A percentile compares a stretch with the other conserved stretches of the same genome.
These are phyloP conservation scores for Corymbia calophylla DNA, from an alignment of 441 rosid genomes.

Conservation along the genomic window DNA sequence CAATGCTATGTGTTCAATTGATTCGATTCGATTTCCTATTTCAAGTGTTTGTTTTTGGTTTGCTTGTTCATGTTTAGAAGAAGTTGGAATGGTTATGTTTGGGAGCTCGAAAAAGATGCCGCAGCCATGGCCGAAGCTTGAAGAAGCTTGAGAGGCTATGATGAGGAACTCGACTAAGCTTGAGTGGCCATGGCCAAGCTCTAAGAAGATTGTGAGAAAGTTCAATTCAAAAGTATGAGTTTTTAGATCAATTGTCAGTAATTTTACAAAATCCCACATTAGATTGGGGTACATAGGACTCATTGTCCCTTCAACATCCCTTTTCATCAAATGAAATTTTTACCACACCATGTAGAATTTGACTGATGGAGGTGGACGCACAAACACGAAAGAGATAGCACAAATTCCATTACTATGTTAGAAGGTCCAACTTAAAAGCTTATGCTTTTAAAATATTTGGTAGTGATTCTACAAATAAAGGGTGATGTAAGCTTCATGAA, in stretches of 20 bases:
- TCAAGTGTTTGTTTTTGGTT: neutral
- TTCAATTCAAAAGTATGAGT: too few species aligned
- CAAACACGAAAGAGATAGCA: accelerated
- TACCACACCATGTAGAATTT: neutral
- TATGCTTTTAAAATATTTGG: neutral
- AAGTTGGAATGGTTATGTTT: neutral
- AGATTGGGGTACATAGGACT: neutral
- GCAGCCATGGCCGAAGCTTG: neutral
- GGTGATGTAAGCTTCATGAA: too few species aligned
- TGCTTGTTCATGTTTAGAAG: neutral
- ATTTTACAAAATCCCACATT: neutral
- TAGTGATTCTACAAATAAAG: neutral
- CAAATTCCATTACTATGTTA: neutral
- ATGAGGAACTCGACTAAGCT: neutral
- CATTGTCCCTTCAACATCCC: too few species aligned
- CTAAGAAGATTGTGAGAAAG: neutral
- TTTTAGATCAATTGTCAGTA: too few species aligned
- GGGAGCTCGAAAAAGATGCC: neutral
- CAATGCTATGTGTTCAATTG: neutral
- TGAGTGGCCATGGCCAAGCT: neutral
- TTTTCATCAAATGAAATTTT: too few species aligned
- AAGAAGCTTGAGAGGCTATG: neutral
- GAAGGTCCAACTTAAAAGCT: neutral
- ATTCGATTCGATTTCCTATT: neutral
- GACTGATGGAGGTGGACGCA: neutral